Evolutionary conservation across 192 early-diverging fungal species (phyloP).

Genomic region (Rhizophagus clarus): DNA sequence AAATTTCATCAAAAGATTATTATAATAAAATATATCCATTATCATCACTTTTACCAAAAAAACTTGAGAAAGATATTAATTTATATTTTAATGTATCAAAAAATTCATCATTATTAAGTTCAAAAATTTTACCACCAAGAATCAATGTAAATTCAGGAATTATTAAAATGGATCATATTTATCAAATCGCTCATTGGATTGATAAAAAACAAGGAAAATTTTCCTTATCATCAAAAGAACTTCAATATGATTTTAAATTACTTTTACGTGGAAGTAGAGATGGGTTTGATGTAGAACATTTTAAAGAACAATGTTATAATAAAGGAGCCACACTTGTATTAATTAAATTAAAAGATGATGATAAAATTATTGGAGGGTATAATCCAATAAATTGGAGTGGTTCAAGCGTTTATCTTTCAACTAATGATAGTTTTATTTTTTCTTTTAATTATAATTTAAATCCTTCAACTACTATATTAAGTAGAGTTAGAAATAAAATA

Average conservation of each 20-base stretch:
- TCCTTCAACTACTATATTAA: not conserved
- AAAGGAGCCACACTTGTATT: constrained; percentile 5
- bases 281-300: not conserved
- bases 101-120: not conserved
- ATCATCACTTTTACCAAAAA: not conserved
- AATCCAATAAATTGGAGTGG: constrained; percentile 3
- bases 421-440: not conserved
- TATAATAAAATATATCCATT: constrained; percentile 21
- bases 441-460: not conserved
- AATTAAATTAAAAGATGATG: not conserved
- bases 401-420: too few species aligned
- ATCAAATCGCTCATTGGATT: constrained; percentile 20
- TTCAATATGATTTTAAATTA: constrained; percentile 22
- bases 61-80: not conserved
- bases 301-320: constrained; percentile 16
- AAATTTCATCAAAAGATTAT: constrained; percentile 18
- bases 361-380: constrained; percentile 10
- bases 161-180: not conserved
- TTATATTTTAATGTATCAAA: not conserved
- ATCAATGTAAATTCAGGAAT: constrained; percentile 1
- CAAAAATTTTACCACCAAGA: constrained; percentile 7
- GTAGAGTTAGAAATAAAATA: not conserved
- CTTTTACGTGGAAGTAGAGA: constrained; percentile 16
- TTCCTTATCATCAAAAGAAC: not conserved
- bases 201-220: not conserved